phyloP scores from a whole-genome alignment of 2,329 filamentous ascomycete genomes.

The Fonsecaea erecta region DNA sequence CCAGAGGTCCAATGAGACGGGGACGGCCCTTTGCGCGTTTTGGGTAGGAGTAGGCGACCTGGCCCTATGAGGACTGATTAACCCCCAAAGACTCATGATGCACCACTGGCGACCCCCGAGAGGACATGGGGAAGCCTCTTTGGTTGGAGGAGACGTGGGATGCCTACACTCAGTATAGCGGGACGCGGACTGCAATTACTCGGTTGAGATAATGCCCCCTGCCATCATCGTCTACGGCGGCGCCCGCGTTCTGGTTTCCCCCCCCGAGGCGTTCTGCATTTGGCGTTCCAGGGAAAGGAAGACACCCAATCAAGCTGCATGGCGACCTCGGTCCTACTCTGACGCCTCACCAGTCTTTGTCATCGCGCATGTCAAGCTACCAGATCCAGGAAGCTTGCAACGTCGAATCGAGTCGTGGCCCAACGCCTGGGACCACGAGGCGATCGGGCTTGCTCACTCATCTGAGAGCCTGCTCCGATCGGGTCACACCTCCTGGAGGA shows the following conservation, averaged over 20 bases:
- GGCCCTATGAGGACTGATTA: neutral
- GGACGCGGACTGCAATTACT: conserved; percentile 3
- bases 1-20: neutral
- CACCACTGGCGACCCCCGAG: neutral
- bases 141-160: neutral
- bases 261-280: conserved; percentile 7
- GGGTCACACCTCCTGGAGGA: too few species aligned
- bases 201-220: conserved; percentile 3
- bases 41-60: conserved; percentile 9
- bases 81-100: conserved; percentile 2
- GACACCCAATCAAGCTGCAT: conserved; percentile 8
- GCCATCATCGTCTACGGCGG: neutral
- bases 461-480: conserved; percentile 6
- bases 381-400: conserved; percentile 2
- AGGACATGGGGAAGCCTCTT: neutral
- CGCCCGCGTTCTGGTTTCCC: neutral
- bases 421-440: neutral
- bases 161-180: conserved; percentile 3
- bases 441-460: conserved; percentile 12
- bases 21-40: conserved; percentile 4
- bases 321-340: conserved; percentile 2
- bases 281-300: conserved; percentile 1
- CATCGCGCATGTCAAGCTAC: conserved; percentile 11
- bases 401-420: neutral
- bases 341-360: conserved; percentile 13